Conservation (phyloP, 1,139 yeast species). For the Suhomyces coccinellae region DNA sequence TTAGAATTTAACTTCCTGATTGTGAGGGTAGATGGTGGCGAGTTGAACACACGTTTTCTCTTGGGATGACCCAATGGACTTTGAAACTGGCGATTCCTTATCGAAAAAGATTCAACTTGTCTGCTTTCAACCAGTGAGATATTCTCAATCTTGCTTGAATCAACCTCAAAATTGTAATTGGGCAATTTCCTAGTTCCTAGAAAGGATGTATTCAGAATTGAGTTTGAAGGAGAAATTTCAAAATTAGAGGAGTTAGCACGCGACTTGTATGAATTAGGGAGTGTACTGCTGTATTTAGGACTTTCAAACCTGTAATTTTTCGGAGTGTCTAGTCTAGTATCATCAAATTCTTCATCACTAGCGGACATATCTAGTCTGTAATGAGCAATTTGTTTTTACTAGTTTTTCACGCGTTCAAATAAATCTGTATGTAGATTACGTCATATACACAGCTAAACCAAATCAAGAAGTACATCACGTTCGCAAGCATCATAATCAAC, state of each 20-base stretch:
- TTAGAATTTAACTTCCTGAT: conserved; percentile 10
- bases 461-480: conserved; percentile 56
- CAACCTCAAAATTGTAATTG: too few species aligned
- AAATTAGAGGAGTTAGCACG: too few species aligned
- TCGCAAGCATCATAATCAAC: conserved; percentile 53
- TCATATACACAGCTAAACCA: conserved; percentile 2
- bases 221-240: too few species aligned
- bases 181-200: too few species aligned
- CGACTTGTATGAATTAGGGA: not conserved
- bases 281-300: not conserved
- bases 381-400: too few species aligned
- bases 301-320: conserved; percentile 7
- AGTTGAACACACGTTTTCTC: not conserved
- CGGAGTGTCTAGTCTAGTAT: conserved; percentile 19
- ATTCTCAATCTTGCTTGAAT: too few species aligned
- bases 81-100: not conserved
- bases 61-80: not conserved
- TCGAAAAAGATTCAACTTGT: not conserved
- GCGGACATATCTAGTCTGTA: not conserved
- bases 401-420: not conserved
- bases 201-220: too few species aligned
- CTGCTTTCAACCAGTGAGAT: too few species aligned
- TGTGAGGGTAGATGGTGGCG: conserved; percentile 15
- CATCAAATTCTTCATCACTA: conserved; percentile 21
- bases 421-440: not conserved